These are phyloP conservation scores for Rubia yunnanensis DNA, from an alignment of 257 asterid species.

Conservation along the genomic window DNA sequence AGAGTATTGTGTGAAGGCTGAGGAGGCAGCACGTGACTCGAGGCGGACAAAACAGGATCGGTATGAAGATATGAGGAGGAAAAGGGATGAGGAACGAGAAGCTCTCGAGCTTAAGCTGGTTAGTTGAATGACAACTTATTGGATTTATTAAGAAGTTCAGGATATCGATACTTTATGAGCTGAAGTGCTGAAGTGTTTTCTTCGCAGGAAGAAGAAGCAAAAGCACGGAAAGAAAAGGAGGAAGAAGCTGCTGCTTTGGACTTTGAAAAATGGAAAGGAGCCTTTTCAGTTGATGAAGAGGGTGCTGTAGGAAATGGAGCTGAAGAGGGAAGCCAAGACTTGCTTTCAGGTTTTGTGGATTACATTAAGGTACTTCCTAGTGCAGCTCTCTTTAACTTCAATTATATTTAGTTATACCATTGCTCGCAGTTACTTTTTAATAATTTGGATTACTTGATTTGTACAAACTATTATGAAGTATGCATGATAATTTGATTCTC, in stretches of 20 bases:
- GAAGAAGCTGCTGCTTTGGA: conserved; percentile 89
- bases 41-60: conserved; percentile 76
- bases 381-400: not conserved
- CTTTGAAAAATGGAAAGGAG: conserved; percentile 96
- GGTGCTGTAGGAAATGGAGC: conserved; percentile 84
- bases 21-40: conserved; percentile 64
- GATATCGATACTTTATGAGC: not conserved
- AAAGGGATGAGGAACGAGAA: conserved; percentile 95
- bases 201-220: conserved; percentile 88
- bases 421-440: too few species aligned
- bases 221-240: conserved; percentile 77
- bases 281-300: conserved; percentile 90
- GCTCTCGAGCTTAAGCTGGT: conserved; percentile 85
- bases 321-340: conserved; percentile 75
- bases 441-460: not conserved
- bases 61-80: conserved; percentile 90
- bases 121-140: conserved; percentile 16
- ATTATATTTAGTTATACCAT: not conserved
- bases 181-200: conserved; percentile 7
- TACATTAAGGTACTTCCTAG: conserved; percentile 65
- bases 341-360: conserved; percentile 82
- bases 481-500: not conserved
- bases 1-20: conserved; percentile 51
- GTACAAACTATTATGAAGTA: not conserved
- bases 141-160: not conserved